Conservation (phyloP, 2,329 filamentous ascomycete genomes). For the Trichoderma sp. region DNA sequence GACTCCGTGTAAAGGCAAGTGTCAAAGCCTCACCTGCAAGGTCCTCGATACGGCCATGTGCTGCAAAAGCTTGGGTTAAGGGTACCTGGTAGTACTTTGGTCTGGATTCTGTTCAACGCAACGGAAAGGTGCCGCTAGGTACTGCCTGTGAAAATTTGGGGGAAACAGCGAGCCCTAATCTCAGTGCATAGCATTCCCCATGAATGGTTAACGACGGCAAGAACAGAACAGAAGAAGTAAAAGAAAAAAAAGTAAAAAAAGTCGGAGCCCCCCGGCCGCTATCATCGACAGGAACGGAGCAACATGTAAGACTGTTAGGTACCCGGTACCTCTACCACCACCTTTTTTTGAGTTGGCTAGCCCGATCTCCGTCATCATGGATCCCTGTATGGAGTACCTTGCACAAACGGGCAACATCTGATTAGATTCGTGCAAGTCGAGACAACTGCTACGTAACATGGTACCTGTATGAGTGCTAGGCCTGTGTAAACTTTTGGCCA, state of each 20-base stretch:
- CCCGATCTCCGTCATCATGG: conserved; percentile 14
- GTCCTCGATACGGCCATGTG: neutral
- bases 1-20: neutral
- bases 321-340: neutral
- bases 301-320: neutral
- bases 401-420: conserved; percentile 11
- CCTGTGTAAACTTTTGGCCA: neutral
- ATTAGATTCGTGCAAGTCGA: neutral
- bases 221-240: neutral
- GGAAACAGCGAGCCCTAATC: neutral
- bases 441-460: neutral
- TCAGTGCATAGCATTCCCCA: neutral
- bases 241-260: neutral
- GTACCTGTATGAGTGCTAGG: neutral
- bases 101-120: neutral
- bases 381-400: conserved; percentile 5
- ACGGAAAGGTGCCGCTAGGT: neutral
- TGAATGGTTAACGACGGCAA: conserved; percentile 4
- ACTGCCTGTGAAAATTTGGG: neutral
- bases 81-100: neutral
- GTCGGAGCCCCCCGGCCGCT: neutral
- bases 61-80: neutral
- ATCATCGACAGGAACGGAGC: neutral
- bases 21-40: neutral
- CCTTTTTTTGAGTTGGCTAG: conserved; percentile 10